These are phyloP conservation scores for Erysimum cheiranthoides DNA, from an alignment of 345 rosid genomes.

Conservation along the genomic window DNA sequence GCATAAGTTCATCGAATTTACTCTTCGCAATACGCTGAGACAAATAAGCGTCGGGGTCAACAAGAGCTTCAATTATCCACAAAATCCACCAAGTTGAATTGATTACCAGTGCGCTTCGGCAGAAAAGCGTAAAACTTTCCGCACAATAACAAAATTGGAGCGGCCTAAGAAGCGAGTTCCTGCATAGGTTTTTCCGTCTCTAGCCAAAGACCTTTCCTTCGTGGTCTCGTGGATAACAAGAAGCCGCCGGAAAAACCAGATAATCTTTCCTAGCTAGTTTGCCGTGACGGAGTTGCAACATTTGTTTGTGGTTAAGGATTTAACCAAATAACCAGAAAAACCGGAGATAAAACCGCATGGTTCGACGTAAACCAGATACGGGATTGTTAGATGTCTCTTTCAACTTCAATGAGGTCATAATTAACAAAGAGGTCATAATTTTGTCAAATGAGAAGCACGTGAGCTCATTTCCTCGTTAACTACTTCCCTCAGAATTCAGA, in stretches of 20 bases:
- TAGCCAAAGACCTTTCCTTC: too few relatives aligned
- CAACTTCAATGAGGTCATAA: background rate
- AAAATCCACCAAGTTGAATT: background rate
- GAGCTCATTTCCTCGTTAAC: conserved; percentile 10
- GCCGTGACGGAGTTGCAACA: conserved; percentile 14
- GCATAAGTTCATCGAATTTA: conserved; percentile 1
- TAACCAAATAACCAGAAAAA: conserved; percentile 1
- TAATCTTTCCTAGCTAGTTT: background rate
- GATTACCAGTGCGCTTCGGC: background rate
- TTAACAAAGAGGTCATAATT: too few relatives aligned
- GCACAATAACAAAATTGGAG: background rate
- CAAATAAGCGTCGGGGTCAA: background rate
- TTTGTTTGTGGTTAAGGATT: conserved; percentile 18
- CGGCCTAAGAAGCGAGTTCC: background rate
- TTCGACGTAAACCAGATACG: conserved; percentile 23
- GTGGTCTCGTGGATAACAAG: background rate
- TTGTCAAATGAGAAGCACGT: conserved; percentile 13
- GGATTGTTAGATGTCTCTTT: background rate
- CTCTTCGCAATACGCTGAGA: background rate
- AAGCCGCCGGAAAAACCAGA: conserved; percentile 1
- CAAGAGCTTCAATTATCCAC: conserved; percentile 18
- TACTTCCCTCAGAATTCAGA: background rate
- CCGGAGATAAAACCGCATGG: conserved; percentile 10
- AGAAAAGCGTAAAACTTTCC: background rate
- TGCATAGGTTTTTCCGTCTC: background rate